Evolutionary conservation across 2,329 filamentous ascomycete species (phyloP).

Genomic region (Seiridium unicorne): DNA sequence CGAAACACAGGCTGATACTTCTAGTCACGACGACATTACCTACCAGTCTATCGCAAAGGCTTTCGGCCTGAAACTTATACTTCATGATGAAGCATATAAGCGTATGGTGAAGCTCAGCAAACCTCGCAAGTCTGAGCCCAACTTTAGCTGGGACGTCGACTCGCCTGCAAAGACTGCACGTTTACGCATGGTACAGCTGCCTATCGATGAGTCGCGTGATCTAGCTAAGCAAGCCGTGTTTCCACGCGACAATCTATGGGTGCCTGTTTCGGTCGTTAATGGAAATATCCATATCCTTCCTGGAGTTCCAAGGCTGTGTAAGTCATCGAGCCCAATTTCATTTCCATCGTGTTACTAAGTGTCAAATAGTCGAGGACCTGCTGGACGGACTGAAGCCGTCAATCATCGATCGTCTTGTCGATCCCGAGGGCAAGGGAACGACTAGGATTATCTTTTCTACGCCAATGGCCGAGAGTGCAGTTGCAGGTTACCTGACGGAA

Average conservation of each 20-base stretch:
- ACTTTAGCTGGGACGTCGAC: conserved; percentile 83
- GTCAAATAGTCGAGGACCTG: conserved; percentile 62
- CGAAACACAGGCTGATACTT: neutral
- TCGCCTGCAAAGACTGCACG: conserved; percentile 77
- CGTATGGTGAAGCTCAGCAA: conserved; percentile 83
- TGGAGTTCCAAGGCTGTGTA: conserved; percentile 79
- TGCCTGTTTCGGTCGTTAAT: conserved; percentile 85
- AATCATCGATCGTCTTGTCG: conserved; percentile 67
- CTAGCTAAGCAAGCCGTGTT: conserved; percentile 75
- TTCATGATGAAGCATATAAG: conserved; percentile 74
- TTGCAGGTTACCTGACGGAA: conserved; percentile 80
- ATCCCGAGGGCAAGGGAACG: conserved; percentile 80
- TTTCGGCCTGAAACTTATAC: conserved; percentile 71
- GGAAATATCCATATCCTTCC: conserved; percentile 92
- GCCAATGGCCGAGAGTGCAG: conserved; percentile 79
- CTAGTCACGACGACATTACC: conserved; percentile 93
- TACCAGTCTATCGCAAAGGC: conserved; percentile 93
- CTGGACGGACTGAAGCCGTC: conserved; percentile 73
- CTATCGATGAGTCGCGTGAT: conserved; percentile 66
- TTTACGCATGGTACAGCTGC: conserved; percentile 86
- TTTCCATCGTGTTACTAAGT: neutral
- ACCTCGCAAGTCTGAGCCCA: conserved; percentile 67
- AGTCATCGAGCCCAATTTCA: conserved; percentile 19
- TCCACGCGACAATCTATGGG: conserved; percentile 80
- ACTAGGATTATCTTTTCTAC: conserved; percentile 81